Conservation (phyloP, 352 stramenopile species). For the Aphanomyces stellatus region DNA sequence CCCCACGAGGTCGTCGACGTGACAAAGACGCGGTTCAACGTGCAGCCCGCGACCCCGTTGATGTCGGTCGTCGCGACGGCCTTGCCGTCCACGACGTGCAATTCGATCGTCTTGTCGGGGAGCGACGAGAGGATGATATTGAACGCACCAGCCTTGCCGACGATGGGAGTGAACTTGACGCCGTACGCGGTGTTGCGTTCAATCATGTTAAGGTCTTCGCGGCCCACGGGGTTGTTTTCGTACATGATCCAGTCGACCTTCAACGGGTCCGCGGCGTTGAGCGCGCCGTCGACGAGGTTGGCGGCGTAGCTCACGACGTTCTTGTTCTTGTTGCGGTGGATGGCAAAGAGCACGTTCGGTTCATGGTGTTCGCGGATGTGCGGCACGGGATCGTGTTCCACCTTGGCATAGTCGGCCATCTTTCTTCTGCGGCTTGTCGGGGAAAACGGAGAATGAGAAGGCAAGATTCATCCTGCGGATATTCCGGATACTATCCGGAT, state of each 20-base stretch:
- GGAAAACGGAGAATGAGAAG: background rate
- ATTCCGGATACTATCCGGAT: background rate
- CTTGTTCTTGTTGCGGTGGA: constrained; percentile 89
- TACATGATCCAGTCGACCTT: constrained; percentile 88
- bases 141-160: constrained; percentile 58
- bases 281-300: constrained; percentile 53
- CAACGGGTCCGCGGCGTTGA: constrained; percentile 59
- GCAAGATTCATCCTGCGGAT: background rate
- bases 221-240: constrained; percentile 68
- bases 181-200: constrained; percentile 82
- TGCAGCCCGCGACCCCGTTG: constrained; percentile 62
- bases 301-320: constrained; percentile 81
- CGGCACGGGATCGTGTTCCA: constrained; percentile 78
- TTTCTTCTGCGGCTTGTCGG: background rate
- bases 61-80: constrained; percentile 55
- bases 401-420: constrained; percentile 74
- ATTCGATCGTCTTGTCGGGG: constrained; percentile 69
- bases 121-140: constrained; percentile 67
- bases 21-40: constrained; percentile 74
- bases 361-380: constrained; percentile 67
- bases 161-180: constrained; percentile 53
- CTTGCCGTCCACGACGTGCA: constrained; percentile 72
- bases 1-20: constrained; percentile 79
- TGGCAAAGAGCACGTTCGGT: constrained; percentile 66
- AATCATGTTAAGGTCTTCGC: constrained; percentile 82